Conservation (phyloP, 306 rosid species). For the Ormosia semicastrata region DNA sequence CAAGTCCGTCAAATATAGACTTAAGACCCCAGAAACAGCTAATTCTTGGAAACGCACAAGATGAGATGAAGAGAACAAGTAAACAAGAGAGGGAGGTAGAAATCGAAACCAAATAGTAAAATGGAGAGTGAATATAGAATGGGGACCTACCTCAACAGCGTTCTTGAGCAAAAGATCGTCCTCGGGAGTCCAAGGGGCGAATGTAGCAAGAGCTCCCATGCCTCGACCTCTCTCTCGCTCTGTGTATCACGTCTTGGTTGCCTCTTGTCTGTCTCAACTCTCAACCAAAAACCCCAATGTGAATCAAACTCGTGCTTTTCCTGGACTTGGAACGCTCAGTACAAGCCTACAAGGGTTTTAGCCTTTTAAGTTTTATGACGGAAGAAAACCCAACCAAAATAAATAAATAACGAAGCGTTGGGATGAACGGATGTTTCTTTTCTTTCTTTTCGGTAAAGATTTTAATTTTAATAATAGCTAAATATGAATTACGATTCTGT, state of each 20-base stretch:
- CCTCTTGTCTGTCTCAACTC: neutral
- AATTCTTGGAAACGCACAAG: no score
- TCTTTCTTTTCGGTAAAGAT: neutral
- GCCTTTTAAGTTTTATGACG: neutral
- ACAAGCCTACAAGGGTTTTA: constrained; percentile 13
- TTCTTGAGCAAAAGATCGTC: constrained; percentile 85
- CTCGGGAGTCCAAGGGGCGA: constrained; percentile 60
- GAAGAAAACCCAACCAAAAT: neutral
- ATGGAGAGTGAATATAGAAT: neutral
- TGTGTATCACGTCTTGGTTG: neutral
- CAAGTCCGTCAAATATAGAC: no score
- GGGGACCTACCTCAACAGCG: constrained; percentile 70
- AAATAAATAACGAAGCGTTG: neutral
- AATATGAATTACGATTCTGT: neutral
- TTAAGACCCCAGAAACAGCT: no score
- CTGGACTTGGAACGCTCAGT: neutral
- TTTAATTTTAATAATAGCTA: neutral
- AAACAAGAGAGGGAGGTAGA: neutral
- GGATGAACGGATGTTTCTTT: neutral
- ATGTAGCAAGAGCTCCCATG: constrained; percentile 78
- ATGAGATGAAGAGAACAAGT: no score
- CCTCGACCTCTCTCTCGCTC: neutral
- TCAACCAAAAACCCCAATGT: neutral
- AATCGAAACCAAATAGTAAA: neutral
- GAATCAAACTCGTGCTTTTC: neutral